Evolutionary conservation across 192 early-diverging fungal genomes (phyloP).

Genomic region (Backusella macrospora): DNA sequence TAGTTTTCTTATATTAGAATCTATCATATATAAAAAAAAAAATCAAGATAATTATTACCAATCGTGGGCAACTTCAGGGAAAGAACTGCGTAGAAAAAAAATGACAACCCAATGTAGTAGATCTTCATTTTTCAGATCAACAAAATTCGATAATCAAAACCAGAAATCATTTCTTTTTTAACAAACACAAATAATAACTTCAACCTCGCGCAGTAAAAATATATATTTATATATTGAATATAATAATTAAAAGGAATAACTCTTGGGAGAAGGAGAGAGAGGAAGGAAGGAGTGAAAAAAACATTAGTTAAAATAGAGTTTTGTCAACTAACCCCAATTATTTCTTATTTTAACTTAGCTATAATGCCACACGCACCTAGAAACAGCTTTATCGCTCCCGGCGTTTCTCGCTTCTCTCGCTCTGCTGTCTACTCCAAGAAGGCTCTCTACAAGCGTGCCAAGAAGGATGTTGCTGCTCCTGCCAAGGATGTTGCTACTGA

Average conservation of each 20-base stretch:
- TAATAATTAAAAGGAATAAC: neutral
- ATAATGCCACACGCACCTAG: constrained; percentile 67
- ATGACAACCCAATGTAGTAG: neutral
- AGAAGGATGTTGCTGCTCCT: constrained; percentile 57
- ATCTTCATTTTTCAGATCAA: neutral
- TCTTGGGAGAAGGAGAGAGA: neutral
- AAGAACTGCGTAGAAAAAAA: no score
- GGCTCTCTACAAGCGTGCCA: constrained; percentile 89
- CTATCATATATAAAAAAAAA: no score
- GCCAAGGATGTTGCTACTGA: constrained; percentile 52
- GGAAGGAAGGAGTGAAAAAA: neutral
- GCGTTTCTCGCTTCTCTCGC: constrained; percentile 83
- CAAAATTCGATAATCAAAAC: neutral
- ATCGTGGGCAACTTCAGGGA: no score
- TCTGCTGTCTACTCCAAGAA: constrained; percentile 83
- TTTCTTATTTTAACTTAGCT: neutral
- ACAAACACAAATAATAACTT: neutral
- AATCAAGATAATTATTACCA: no score
- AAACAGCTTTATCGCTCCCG: constrained; percentile 84
- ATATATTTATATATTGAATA: no score
- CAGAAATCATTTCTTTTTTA: neutral
- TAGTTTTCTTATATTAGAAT: no score
- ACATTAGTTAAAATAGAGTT: neutral
- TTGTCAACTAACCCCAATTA: neutral
- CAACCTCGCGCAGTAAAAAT: neutral